Percentiles rank a stretch among this genome's conserved stretches.
These are phyloP conservation scores for Debaryomyces maramus DNA, from an alignment of 805 yeast species.

Conservation along the genomic window DNA sequence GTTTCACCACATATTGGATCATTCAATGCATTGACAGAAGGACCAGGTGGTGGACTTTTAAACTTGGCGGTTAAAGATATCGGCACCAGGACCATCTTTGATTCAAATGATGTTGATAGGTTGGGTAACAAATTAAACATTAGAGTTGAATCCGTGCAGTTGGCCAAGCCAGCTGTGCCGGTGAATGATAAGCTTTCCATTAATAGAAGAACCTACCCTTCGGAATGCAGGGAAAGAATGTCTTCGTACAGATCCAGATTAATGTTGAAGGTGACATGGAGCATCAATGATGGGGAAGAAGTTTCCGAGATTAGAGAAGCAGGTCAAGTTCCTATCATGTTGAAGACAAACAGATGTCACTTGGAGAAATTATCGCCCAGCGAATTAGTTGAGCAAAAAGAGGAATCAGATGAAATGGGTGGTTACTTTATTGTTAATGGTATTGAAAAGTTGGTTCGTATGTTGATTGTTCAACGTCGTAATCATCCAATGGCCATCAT, in stretches of 20 bases:
- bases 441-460: conserved; percentile 92
- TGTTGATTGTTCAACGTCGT: conserved; percentile 97
- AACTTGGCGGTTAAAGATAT: conserved; percentile 86
- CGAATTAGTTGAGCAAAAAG: conserved; percentile 73
- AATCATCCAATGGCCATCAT: conserved; percentile 98
- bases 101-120: conserved; percentile 64
- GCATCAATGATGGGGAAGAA: conserved; percentile 86
- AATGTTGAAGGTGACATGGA: conserved; percentile 77
- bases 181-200: conserved; percentile 69
- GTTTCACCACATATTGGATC: conserved; percentile 95
- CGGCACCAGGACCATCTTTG: conserved; percentile 83
- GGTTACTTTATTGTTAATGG: conserved; percentile 97
- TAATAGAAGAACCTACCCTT: conserved; percentile 78
- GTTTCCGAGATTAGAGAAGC: conserved; percentile 81
- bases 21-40: conserved; percentile 91
- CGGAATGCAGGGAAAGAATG: conserved; percentile 85
- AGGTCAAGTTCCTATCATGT: conserved; percentile 90
- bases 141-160: conserved; percentile 85
- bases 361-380: conserved; percentile 79
- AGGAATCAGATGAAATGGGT: conserved; percentile 94
- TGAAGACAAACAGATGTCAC: conserved; percentile 89
- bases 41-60: conserved; percentile 79
- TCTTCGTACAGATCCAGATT: conserved; percentile 77
- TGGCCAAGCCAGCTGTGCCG: conserved; percentile 80
- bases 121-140: conserved; percentile 83